Evolutionary conservation across 345 rosid species (phyloP).

Genomic region (Murraya paniculata): DNA sequence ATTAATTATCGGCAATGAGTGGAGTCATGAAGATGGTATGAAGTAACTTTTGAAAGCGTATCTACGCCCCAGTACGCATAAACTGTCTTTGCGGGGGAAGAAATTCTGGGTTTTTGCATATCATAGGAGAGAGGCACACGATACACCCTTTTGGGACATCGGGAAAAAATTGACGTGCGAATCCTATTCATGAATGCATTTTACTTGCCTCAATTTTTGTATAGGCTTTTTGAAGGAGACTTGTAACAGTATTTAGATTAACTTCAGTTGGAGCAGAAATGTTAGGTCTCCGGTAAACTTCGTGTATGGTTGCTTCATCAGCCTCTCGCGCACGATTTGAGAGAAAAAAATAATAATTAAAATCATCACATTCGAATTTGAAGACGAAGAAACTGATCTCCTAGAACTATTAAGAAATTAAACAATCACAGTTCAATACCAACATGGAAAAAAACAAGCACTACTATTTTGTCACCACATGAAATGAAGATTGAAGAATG

Average conservation of each 20-base stretch:
- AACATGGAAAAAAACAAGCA: not conserved
- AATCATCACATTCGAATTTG: not conserved
- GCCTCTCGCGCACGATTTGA: not conserved
- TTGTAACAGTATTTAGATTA: not conserved
- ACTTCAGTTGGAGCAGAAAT: not conserved
- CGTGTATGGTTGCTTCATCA: not conserved
- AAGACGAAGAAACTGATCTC: not conserved
- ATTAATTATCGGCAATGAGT: not conserved
- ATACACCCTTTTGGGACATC: too few relatives aligned
- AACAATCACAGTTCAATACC: too few relatives aligned
- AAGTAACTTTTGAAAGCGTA: not conserved
- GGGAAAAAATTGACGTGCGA: too few relatives aligned
- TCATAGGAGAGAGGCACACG: not conserved
- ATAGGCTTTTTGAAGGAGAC: too few relatives aligned
- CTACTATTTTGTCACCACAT: not conserved
- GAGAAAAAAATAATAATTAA: not conserved
- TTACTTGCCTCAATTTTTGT: not conserved
- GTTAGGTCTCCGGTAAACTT: too few relatives aligned
- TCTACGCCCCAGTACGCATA: not conserved
- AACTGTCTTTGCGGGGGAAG: not conserved
- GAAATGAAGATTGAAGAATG: not conserved
- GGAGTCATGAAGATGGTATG: not conserved
- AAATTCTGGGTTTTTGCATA: too few relatives aligned
- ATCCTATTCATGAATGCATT: not conserved
- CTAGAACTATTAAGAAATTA: not conserved